Percentiles rank a stretch among this genome's conserved stretches.
Conservation (phyloP, 2,329 filamentous ascomycete species). For the Juglanconis oblonga region DNA sequence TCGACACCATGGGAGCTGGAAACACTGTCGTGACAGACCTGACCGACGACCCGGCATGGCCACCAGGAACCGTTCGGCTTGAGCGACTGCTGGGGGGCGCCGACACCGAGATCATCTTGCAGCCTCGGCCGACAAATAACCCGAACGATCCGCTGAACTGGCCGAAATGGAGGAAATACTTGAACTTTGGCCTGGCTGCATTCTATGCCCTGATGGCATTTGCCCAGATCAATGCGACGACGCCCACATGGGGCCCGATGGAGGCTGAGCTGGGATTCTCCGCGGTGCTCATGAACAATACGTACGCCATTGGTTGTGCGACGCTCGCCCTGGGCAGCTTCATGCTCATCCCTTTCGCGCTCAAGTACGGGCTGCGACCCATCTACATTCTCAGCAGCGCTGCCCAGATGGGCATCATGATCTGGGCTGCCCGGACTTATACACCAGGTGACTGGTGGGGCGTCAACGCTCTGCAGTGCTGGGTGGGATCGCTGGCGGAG, state of each 20-base stretch:
- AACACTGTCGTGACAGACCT: not conserved
- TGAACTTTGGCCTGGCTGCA: slow-evolving; percentile 18
- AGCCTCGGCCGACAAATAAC: slow-evolving; percentile 14
- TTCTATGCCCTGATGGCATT: slow-evolving; percentile 19
- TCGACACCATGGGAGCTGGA: not conserved
- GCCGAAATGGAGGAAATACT: slow-evolving; percentile 18
- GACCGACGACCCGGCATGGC: slow-evolving; percentile 14
- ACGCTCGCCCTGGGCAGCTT: slow-evolving; percentile 38
- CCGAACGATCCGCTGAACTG: slow-evolving; percentile 18
- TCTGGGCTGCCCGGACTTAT: slow-evolving; percentile 41
- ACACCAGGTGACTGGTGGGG: slow-evolving; percentile 40
- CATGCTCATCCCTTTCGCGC: slow-evolving; percentile 41
- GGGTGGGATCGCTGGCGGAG: slow-evolving; percentile 41
- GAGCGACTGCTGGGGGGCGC: slow-evolving; percentile 6
- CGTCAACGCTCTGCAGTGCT: slow-evolving; percentile 40
- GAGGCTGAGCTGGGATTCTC: slow-evolving; percentile 35
- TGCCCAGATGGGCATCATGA: slow-evolving; percentile 32
- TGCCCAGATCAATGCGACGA: slow-evolving; percentile 17
- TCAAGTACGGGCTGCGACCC: slow-evolving; percentile 44
- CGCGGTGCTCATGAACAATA: slow-evolving; percentile 35
- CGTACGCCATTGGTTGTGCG: slow-evolving; percentile 41
- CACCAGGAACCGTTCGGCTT: slow-evolving; percentile 17
- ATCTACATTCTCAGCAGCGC: slow-evolving; percentile 41
- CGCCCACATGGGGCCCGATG: slow-evolving; percentile 36
- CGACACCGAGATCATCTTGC: slow-evolving; percentile 15